These are phyloP conservation scores for Rhizoclosmatium sp. DNA, from an alignment of 192 early-diverging fungal genomes.

Conservation along the genomic window DNA sequence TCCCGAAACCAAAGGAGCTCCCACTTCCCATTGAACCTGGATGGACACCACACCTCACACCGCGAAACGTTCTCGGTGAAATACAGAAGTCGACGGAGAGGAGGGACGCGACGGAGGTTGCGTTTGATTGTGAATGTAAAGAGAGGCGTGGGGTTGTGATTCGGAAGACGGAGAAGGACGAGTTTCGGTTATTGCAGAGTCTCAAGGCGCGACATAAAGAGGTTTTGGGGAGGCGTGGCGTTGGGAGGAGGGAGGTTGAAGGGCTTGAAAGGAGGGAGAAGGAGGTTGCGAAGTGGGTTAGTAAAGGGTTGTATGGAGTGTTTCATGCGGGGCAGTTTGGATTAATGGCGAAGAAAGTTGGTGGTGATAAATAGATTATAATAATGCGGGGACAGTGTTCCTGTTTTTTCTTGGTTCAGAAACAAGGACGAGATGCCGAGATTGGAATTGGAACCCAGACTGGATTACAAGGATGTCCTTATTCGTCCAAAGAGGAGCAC, in stretches of 20 bases:
- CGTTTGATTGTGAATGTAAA: background rate
- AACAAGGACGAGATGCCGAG: background rate
- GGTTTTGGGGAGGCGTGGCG: background rate
- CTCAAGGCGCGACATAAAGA: background rate
- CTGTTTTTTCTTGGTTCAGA: background rate
- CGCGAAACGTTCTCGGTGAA: background rate
- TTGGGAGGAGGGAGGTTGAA: background rate
- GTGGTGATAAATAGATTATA: background rate
- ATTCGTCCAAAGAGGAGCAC: slow-evolving; percentile 32
- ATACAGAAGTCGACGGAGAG: background rate
- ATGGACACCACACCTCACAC: background rate
- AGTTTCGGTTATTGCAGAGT: background rate
- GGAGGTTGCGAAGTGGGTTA: slow-evolving; percentile 10
- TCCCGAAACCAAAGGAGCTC: too few relatives aligned
- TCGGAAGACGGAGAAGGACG: background rate
- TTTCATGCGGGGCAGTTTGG: slow-evolving; percentile 11
- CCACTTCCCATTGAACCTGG: too few relatives aligned
- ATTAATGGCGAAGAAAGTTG: background rate
- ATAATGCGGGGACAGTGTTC: background rate
- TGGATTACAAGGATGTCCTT: slow-evolving; percentile 33
- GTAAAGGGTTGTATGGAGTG: background rate
- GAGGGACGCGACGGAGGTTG: background rate
- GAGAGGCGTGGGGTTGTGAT: background rate
- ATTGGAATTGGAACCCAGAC: slow-evolving; percentile 19
- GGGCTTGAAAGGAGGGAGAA: background rate